Base-by-base conservation (phyloP, 257 asterid genomes). In the Paraleonurus japonicus region DNA sequence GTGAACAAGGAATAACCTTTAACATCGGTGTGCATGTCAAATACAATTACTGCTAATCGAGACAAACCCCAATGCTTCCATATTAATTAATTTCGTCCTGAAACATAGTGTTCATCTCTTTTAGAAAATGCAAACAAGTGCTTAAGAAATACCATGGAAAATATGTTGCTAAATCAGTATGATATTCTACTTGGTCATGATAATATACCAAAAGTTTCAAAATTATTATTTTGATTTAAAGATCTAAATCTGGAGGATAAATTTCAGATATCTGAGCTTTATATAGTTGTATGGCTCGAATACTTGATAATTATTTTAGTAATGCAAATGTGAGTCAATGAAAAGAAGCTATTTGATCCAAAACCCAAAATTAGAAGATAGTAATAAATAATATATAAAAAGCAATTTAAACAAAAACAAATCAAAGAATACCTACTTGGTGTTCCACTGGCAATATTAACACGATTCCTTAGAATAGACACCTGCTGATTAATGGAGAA, bases 371-470 rank as follows among this genome's bases (percentile, higher is more conserved):
- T 27, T 47, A 45, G 37, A 67, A 27, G 20, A 47, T 23, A 48
- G 15, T 20, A 43, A 5, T 7, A 32, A 54, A 35, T 16, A 48
- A 35, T 4, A 16, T 32, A 59, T 63, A 54, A 26, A 8, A 39
- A 61, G 65, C 69, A 64, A 78, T 67, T 37, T 41, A 47, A 24
- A 73, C 67, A 51, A 66, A 60, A 69, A 62, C 22, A 65, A 27
- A 26, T 61, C 67, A 47, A 57, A 39, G 60, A 65, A 54, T 60
- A 94, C 99, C 99, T 91, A 88, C 83, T 95, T 41, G 98, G 98
- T 0, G 99, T 92, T 73, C 99, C 99, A 81, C 98, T 79, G 60
- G 98, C 96, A 81, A 95, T 85, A 84, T 95, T 92, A 39, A 92
- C 89, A 26, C 90, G 97, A 35, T 81, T 85, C 89, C 84, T 87